Evolutionary conservation across 2,329 filamentous ascomycete species (phyloP).

Genomic region (Penicillium sp.): DNA sequence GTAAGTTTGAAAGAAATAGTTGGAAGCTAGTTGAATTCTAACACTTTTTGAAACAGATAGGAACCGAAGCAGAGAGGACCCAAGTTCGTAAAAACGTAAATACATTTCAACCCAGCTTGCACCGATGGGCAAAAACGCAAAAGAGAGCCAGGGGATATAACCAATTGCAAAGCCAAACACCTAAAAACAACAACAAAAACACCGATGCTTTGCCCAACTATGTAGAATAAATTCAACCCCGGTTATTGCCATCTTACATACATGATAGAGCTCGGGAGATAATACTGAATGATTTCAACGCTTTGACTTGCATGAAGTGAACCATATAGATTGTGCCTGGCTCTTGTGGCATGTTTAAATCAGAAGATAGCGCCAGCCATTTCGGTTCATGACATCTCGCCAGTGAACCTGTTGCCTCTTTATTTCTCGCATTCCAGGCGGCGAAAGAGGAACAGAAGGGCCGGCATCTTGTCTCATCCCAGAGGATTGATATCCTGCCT

Average conservation of each 20-base stretch:
- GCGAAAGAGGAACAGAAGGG: neutral
- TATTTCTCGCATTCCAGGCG: slow-evolving; percentile 21
- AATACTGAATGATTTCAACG: neutral
- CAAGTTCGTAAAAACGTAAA: too few relatives aligned
- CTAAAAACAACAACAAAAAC: neutral
- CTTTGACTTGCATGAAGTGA: neutral
- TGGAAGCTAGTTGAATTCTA: too few relatives aligned
- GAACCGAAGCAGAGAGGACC: too few relatives aligned
- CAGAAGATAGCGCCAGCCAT: slow-evolving; percentile 88
- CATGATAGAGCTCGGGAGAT: neutral
- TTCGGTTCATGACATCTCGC: slow-evolving; percentile 89
- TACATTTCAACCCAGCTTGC: too few relatives aligned
- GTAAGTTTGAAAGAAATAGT: too few relatives aligned
- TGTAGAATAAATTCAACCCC: neutral
- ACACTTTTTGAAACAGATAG: too few relatives aligned
- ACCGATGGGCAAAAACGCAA: too few relatives aligned
- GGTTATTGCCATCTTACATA: too few relatives aligned
- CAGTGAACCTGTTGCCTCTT: slow-evolving; percentile 74
- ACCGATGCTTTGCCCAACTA: neutral
- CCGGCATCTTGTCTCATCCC: neutral
- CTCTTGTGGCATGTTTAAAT: slow-evolving; percentile 56
- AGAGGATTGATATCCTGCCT: neutral
- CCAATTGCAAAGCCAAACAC: neutral
- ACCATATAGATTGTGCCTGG: neutral
- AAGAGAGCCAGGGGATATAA: neutral